Conservation (phyloP, 192 early-diverging fungal genomes). For the Lobulomyces angularis region DNA sequence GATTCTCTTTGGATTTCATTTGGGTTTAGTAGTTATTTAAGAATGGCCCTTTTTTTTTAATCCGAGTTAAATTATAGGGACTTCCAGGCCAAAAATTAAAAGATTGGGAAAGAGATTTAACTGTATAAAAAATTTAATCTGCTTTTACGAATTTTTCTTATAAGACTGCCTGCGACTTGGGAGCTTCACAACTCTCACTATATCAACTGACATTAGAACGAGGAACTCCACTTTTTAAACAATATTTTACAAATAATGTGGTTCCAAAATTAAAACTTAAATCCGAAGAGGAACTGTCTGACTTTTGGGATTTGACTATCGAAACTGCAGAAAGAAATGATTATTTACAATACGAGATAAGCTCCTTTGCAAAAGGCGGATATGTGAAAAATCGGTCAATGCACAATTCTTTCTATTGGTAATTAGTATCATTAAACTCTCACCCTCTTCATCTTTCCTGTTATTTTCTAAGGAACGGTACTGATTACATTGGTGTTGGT, state of each 20-base stretch:
- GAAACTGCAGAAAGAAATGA: constrained; percentile 3
- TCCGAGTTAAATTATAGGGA: no score
- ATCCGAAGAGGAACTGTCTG: background rate
- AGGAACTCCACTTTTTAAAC: constrained; percentile 18
- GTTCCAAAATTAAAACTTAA: constrained; percentile 1
- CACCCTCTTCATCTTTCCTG: no score
- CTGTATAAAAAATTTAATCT: background rate
- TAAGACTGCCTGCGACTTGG: background rate
- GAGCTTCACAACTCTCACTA: constrained; percentile 14
- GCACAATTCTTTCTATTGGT: constrained; percentile 24
- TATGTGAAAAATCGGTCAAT: background rate
- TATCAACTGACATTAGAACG: constrained; percentile 29
- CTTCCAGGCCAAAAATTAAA: constrained; percentile 14
- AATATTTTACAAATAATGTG: constrained; percentile 8
- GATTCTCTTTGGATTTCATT: constrained; percentile 24
- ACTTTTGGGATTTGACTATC: no score
- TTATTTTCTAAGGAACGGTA: no score
- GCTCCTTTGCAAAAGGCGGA: constrained; percentile 17
- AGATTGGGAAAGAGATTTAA: constrained; percentile 15
- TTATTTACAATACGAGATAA: constrained; percentile 28
- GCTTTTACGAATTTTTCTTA: background rate
- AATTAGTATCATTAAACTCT: no score
- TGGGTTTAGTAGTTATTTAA: no score
- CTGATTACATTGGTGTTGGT: constrained; percentile 24
- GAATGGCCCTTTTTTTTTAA: no score